Evolutionary conservation across 2,329 filamentous ascomycete genomes (phyloP).

Genomic region (Aspergillus carbonarius): DNA sequence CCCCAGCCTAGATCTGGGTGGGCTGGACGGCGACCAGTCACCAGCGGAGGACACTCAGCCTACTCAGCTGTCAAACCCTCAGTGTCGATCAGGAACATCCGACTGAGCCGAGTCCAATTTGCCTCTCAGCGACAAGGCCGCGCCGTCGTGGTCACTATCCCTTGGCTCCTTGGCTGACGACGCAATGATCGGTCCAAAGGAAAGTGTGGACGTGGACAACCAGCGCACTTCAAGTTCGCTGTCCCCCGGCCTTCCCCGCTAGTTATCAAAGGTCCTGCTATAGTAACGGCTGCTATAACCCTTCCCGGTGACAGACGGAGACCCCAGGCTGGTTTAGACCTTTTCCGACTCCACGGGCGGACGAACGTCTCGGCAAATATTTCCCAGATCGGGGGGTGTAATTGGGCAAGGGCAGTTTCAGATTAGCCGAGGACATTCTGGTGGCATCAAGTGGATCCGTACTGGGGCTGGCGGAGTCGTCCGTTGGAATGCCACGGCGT

Average conservation of each 20-base stretch:
- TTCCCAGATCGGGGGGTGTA: conserved; percentile 8
- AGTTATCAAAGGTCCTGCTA: not conserved
- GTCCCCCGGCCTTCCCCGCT: not conserved
- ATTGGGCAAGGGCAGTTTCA: conserved; percentile 19
- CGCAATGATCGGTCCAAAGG: not conserved
- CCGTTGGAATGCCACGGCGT: conserved; percentile 4
- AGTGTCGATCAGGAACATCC: conserved; percentile 13
- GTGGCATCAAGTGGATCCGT: conserved; percentile 3
- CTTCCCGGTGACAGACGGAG: conserved; percentile 1
- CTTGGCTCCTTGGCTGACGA: not conserved
- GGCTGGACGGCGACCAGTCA: conserved; percentile 2
- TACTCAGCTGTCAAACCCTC: conserved; percentile 7
- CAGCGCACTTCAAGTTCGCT: not conserved
- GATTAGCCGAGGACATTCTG: conserved; percentile 21
- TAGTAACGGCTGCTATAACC: conserved; percentile 3
- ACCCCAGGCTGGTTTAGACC: conserved; percentile 9
- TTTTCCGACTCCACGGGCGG: conserved; percentile 19
- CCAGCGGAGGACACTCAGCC: not conserved
- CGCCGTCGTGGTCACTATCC: not conserved
- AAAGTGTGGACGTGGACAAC: not conserved
- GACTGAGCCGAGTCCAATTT: conserved; percentile 5
- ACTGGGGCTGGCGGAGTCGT: conserved; percentile 1
- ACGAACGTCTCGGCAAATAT: conserved; percentile 21
- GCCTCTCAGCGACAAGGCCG: not conserved
- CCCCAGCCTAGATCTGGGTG: not conserved